These are phyloP conservation scores for Immersiporthe knoxdaviesiana DNA, from an alignment of 2,329 filamentous ascomycete species.

Conservation along the genomic window DNA sequence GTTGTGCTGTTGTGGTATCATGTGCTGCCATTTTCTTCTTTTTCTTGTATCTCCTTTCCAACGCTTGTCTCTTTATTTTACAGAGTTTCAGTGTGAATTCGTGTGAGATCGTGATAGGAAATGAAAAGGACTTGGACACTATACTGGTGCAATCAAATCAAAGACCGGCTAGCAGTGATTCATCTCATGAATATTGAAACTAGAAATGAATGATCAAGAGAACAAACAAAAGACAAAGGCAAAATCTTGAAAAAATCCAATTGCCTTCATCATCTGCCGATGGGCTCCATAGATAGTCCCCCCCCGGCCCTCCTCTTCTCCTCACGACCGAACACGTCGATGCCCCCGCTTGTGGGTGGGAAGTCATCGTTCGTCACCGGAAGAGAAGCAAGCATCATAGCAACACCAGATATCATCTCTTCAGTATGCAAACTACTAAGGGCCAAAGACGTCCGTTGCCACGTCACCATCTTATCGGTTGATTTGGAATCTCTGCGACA, in stretches of 20 bases:
- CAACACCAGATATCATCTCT: not conserved
- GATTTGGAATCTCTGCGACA: not conserved
- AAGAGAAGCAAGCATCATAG: not conserved
- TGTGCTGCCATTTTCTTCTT: not conserved
- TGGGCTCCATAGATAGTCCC: not conserved
- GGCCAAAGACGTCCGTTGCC: slow-evolving; percentile 2
- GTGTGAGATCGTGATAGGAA: not conserved
- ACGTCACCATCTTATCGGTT: not conserved
- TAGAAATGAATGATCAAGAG: not conserved
- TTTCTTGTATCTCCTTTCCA: too few species aligned
- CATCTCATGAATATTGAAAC: not conserved
- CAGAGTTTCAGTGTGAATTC: not conserved
- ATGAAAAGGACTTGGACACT: too few species aligned
- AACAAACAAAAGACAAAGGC: not conserved
- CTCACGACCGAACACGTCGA: slow-evolving; percentile 5
- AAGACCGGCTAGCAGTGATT: not conserved
- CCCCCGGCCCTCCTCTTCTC: not conserved
- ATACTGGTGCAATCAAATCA: not conserved
- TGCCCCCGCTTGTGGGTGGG: not conserved
- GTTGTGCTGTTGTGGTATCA: not conserved
- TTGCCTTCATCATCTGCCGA: not conserved
- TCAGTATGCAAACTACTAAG: not conserved
- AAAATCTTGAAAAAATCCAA: too few species aligned
- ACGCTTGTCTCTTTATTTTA: not conserved
- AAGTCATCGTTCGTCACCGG: slow-evolving; percentile 4